Base-by-base conservation (phyloP, 768 basidiomycete genomes). In the Russula olivacea region DNA sequence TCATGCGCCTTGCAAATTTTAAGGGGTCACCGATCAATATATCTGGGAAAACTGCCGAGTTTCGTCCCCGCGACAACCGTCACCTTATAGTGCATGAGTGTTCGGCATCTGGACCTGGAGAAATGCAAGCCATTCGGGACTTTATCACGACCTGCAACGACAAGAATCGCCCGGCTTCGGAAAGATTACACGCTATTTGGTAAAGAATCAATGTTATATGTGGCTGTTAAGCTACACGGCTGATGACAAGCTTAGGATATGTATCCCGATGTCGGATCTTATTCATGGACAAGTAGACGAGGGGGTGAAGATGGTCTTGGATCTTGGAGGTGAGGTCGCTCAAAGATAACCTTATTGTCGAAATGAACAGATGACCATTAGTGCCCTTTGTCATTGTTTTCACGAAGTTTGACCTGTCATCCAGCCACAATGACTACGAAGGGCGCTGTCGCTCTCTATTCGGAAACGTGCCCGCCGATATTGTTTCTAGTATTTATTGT, bases 171-270 rank as follows among this genome's bases (percentile, higher is more conserved):
- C 4, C 52, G 41, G 14, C 1, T 17, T 49, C 52, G 28, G 38
- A 63, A 17, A 63, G 57, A 19, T 34, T 63, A 7, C 62, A 63
- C 2, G 62, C 57, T 6, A 59, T 63, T 28, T 63, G 57, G 62
- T 63, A 54, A n/a, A 21, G 36, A 11, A 12, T 25, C 4, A 17
- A n/a, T 14, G 48, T 41, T 11, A 25, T 8, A 34, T 6, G 25
- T 36, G 40, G 21, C 14, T 23, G 2, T 9, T 9, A 25, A 12
- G 5, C 43, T 14, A 15, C 6, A 19, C 1, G 19, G 12, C 57
- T 63, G 21, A 63, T 40, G 21, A 12, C 38, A 12, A 54, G 4
- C 0, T 23, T 34, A 63, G 62, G 62, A 41, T 63, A 41, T 63
- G 62, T 36, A n/a, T 59, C 5, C 32, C 62, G 4, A 23, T 40